These are phyloP conservation scores for Sporothrix humicola DNA, from an alignment of 2,329 filamentous ascomycete species.

Conservation along the genomic window DNA sequence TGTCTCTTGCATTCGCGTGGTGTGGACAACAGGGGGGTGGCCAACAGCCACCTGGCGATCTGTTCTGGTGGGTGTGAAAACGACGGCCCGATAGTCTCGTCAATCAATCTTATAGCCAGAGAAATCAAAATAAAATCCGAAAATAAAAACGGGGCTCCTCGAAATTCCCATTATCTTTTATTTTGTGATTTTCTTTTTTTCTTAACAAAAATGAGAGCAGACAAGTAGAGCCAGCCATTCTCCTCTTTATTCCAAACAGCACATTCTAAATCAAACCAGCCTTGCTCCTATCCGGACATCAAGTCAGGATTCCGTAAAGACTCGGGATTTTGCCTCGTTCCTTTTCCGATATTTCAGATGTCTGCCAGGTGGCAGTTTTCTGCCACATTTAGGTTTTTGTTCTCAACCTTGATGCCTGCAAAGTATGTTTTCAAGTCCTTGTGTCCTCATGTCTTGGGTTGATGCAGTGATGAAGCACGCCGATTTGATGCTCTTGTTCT, in stretches of 20 bases:
- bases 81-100: too few species aligned
- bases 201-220: neutral
- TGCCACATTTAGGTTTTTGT: neutral
- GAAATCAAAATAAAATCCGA: too few species aligned
- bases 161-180: too few species aligned
- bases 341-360: neutral
- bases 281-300: neutral
- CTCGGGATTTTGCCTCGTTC: neutral
- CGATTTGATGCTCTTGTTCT: neutral
- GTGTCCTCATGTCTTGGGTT: neutral
- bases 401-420: neutral
- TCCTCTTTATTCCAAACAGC: neutral
- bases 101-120: too few species aligned
- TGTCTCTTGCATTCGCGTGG: neutral
- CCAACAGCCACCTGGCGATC: constrained; percentile 1
- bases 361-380: neutral
- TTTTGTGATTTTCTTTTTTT: too few species aligned
- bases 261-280: neutral
- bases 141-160: too few species aligned
- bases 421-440: too few species aligned
- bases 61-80: neutral
- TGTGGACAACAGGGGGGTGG: neutral
- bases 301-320: too few species aligned
- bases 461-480: neutral
- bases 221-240: neutral